Percentiles rank a stretch among this genome's conserved stretches.
Evolutionary conservation across 352 stramenopile genomes (phyloP).

Genomic region (Peronospora tabacina): DNA sequence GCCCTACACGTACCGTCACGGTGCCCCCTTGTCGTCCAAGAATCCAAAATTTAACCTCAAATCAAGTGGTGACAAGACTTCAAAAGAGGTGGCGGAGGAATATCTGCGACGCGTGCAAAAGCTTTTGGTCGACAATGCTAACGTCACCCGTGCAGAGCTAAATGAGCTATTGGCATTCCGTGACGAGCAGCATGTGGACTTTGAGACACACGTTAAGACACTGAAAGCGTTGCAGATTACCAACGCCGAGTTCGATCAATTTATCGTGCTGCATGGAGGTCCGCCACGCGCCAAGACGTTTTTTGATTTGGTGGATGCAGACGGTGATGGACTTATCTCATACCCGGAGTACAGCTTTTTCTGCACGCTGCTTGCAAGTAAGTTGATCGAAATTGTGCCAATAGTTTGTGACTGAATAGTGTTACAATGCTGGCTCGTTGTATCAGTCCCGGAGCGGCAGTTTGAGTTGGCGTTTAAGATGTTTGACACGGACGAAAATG

Average conservation of each 20-base stretch:
- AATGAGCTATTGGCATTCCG: constrained; percentile 45
- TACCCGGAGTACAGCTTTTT: constrained; percentile 89
- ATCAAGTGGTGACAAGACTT: constrained; percentile 38
- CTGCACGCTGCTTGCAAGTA: constrained; percentile 78
- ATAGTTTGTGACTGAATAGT: neutral
- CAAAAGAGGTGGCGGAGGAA: constrained; percentile 38
- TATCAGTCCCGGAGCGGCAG: constrained; percentile 69
- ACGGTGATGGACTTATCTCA: constrained; percentile 82
- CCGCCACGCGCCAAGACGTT: constrained; percentile 60
- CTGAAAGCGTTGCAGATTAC: constrained; percentile 69
- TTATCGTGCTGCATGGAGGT: constrained; percentile 59
- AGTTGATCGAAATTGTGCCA: constrained; percentile 15
- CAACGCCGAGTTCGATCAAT: constrained; percentile 77
- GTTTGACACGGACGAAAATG: constrained; percentile 82
- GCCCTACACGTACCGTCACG: constrained; percentile 73
- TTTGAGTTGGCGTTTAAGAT: constrained; percentile 88
- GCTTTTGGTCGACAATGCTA: constrained; percentile 46
- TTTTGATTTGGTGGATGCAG: constrained; percentile 78
- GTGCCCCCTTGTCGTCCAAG: constrained; percentile 63
- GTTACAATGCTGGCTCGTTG: neutral
- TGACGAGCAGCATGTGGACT: constrained; percentile 59
- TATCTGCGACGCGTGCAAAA: constrained; percentile 49
- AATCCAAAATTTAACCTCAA: constrained; percentile 81
- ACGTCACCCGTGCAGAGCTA: constrained; percentile 42
- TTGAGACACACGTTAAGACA: constrained; percentile 78